A percentile compares a stretch with the other conserved stretches of the same genome.
These are phyloP conservation scores for Xylaria digitata DNA, from an alignment of 2,329 filamentous ascomycete genomes.

Conservation along the genomic window DNA sequence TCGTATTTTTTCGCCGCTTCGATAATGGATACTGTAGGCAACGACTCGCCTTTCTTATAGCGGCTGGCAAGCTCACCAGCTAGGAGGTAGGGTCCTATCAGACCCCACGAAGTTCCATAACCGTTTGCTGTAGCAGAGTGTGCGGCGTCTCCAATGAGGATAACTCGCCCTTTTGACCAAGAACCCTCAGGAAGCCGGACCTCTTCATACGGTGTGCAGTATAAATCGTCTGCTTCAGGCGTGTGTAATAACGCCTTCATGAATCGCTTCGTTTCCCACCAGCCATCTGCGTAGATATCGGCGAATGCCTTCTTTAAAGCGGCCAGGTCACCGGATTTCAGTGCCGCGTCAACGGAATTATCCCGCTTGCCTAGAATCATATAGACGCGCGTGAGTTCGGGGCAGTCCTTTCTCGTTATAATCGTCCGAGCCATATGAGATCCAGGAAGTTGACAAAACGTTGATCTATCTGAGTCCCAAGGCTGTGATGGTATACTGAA, in stretches of 20 bases:
- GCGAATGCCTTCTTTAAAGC: constrained; percentile 55
- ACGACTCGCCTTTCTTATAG: constrained; percentile 20
- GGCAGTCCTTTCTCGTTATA: constrained; percentile 40
- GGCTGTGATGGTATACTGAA: constrained; percentile 43
- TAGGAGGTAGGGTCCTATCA: constrained; percentile 63
- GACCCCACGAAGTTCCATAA: constrained; percentile 57
- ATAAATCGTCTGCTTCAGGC: constrained; percentile 56
- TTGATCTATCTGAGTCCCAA: constrained; percentile 28
- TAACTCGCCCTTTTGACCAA: constrained; percentile 53
- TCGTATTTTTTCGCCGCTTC: constrained; percentile 38
- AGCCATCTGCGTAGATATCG: constrained; percentile 57
- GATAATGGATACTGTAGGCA: constrained; percentile 21
- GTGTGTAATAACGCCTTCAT: constrained; percentile 50
- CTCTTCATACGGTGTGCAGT: constrained; percentile 55
- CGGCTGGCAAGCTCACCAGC: constrained; percentile 57
- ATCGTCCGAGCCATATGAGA: constrained; percentile 17
- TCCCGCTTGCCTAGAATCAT: constrained; percentile 24
- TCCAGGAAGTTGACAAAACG: constrained; percentile 27
- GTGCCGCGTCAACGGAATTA: constrained; percentile 25
- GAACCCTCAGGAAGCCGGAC: constrained; percentile 49
- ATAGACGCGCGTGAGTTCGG: constrained; percentile 39
- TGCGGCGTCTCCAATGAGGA: constrained; percentile 61
- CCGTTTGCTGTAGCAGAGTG: constrained; percentile 59
- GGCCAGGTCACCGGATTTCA: constrained; percentile 41
- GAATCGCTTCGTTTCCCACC: constrained; percentile 58